Percentiles rank a stretch among this genome's conserved stretches.
phyloP scores from a whole-genome alignment of 2,329 filamentous ascomycete species.

The Hypoxylon sp. region DNA sequence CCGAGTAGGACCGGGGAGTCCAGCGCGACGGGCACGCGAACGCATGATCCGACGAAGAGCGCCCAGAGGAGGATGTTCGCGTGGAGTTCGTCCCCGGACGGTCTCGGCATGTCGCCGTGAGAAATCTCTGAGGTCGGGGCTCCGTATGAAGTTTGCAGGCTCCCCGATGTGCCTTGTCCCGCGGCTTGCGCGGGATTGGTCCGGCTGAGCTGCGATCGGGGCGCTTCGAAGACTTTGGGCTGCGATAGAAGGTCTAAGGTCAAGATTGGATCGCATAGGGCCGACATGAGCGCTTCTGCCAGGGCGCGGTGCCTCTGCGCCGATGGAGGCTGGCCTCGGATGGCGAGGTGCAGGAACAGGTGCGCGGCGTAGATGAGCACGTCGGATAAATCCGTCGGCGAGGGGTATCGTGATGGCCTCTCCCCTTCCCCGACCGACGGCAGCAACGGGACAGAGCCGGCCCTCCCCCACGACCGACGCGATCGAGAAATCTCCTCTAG shows the following conservation, averaged over 20 bases:
- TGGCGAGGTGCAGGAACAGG: constrained; percentile 51
- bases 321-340: constrained; percentile 51
- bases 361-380: constrained; percentile 50
- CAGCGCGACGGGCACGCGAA: constrained; percentile 43
- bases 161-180: constrained; percentile 34
- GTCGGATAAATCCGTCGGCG: constrained; percentile 48
- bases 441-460: constrained; percentile 34
- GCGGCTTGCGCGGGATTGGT: constrained; percentile 31
- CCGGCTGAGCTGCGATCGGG: constrained; percentile 35
- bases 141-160: constrained; percentile 13
- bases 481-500: constrained; percentile 46
- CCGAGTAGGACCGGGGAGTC: constrained; percentile 34
- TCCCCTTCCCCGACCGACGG: constrained; percentile 33
- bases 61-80: constrained; percentile 50
- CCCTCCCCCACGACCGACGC: constrained; percentile 28
- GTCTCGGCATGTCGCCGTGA: neutral
- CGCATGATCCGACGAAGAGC: constrained; percentile 51
- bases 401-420: constrained; percentile 16
- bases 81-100: constrained; percentile 45
- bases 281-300: constrained; percentile 47
- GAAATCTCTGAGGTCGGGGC: constrained; percentile 17
- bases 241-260: constrained; percentile 46
- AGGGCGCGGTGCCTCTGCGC: constrained; percentile 50
- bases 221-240: constrained; percentile 37
- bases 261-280: constrained; percentile 46